These are phyloP conservation scores for Trichoderma afroharzianum DNA, from an alignment of 2,329 filamentous ascomycete genomes.

Conservation along the genomic window DNA sequence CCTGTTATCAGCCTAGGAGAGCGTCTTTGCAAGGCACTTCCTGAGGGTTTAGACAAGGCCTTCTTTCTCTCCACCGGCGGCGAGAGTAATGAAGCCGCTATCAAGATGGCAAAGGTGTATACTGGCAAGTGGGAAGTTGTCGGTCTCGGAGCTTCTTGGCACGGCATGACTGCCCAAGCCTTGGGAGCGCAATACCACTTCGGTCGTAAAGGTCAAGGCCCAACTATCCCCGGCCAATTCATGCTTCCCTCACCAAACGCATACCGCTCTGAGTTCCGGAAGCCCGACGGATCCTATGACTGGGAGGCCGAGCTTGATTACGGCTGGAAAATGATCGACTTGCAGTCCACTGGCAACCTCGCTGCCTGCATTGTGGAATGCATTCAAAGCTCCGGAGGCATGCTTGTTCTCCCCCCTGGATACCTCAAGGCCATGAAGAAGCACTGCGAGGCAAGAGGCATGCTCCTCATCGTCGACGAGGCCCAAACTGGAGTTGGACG, in stretches of 20 bases:
- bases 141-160: conserved; percentile 55
- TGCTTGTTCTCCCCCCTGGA: conserved; percentile 55
- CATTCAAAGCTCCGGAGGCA: conserved; percentile 57
- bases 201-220: conserved; percentile 47
- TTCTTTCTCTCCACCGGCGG: conserved; percentile 57
- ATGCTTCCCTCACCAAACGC: conserved; percentile 57
- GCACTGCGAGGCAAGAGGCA: conserved; percentile 53
- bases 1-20: conserved; percentile 55
- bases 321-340: conserved; percentile 58
- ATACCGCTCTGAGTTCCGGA: conserved; percentile 58
- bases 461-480: conserved; percentile 61
- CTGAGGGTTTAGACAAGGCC: conserved; percentile 48
- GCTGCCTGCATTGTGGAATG: conserved; percentile 63
- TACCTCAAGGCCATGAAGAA: conserved; percentile 55
- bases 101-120: conserved; percentile 61
- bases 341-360: conserved; percentile 56
- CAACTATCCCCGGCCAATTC: conserved; percentile 53
- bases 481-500: conserved; percentile 58
- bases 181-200: conserved; percentile 53
- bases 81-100: conserved; percentile 59
- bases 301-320: conserved; percentile 60
- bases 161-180: conserved; percentile 57
- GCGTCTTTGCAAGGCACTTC: conserved; percentile 47
- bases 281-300: conserved; percentile 56
- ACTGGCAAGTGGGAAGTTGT: conserved; percentile 65